Percentiles rank a stretch among this genome's conserved stretches.
phyloP scores from a whole-genome alignment of 164 flowering plant genomes.

The Saururus chinensis region DNA sequence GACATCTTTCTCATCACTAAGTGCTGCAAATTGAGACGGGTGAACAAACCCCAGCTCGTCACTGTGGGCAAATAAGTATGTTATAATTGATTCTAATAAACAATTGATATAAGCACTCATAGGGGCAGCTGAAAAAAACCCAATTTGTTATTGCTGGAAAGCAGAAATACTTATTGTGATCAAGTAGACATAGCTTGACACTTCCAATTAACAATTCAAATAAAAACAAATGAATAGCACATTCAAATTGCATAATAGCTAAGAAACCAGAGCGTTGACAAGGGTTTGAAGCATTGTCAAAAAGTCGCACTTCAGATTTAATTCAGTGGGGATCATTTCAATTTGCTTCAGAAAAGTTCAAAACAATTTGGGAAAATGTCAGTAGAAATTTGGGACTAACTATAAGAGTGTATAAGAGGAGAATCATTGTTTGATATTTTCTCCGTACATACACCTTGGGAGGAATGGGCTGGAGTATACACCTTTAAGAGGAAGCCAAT shows the following conservation, averaged over 20 bases:
- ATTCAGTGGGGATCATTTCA: not conserved
- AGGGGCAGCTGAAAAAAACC: no score
- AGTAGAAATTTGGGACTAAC: no score
- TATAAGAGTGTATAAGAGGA: no score
- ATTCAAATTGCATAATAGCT: not conserved
- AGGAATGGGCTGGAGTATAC: no score
- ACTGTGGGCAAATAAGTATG: slow-evolving; percentile 19
- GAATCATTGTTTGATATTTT: no score
- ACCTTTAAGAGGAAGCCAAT: no score
- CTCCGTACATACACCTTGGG: no score
- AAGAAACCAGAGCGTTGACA: not conserved
- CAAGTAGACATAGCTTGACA: not conserved
- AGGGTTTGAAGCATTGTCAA: not conserved
- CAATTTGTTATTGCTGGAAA: not conserved
- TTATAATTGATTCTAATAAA: no score
- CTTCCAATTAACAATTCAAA: no score
- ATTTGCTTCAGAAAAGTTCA: no score
- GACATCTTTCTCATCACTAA: slow-evolving; percentile 27
- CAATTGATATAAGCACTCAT: not conserved
- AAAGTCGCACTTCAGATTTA: not conserved
- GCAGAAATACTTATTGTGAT: not conserved
- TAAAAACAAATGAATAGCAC: not conserved
- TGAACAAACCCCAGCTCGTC: slow-evolving; percentile 90
- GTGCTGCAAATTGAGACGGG: slow-evolving; percentile 55
- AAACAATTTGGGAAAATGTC: no score